Evolutionary conservation across 2,329 filamentous ascomycete species (phyloP).

Genomic region (Ceratocystis destructans): DNA sequence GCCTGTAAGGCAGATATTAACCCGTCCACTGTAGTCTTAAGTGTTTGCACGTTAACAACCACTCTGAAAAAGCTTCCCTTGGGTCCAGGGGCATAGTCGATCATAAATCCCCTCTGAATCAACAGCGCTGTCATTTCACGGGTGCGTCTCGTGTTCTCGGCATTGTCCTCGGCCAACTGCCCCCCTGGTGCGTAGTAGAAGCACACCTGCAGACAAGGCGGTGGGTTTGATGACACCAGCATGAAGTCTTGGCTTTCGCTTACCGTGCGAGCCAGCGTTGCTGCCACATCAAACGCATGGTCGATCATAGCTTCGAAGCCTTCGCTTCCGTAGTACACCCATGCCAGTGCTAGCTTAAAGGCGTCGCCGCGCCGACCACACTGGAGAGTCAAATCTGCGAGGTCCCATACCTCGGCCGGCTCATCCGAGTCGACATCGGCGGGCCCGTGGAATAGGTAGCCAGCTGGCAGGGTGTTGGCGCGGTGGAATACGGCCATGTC

Average conservation of each 20-base stretch:
- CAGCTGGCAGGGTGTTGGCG: conserved; percentile 76
- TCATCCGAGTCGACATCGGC: conserved; percentile 25
- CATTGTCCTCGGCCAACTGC: conserved; percentile 22
- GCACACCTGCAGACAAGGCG: conserved; percentile 85
- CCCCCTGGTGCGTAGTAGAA: conserved; percentile 63
- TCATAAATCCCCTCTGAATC: conserved; percentile 42
- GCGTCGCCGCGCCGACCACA: conserved; percentile 78
- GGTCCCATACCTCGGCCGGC: conserved; percentile 59
- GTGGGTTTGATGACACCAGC: conserved; percentile 60
- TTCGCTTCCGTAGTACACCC: conserved; percentile 72
- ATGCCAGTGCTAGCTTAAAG: conserved; percentile 75
- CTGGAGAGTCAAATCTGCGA: conserved; percentile 85
- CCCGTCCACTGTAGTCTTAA: conserved; percentile 37
- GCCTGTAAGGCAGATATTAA: conserved; percentile 41
- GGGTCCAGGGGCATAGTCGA: conserved; percentile 46
- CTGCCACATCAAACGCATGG: conserved; percentile 56
- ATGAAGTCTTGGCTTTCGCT: conserved; percentile 45
- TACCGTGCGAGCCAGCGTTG: conserved; percentile 51
- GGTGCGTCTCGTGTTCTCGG: conserved; percentile 39
- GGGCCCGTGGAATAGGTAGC: conserved; percentile 64
- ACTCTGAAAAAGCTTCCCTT: conserved; percentile 45
- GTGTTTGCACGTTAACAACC: conserved; percentile 44
- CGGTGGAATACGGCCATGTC: conserved; percentile 65
- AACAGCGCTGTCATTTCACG: conserved; percentile 36
- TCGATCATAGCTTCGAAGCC: conserved; percentile 62